Evolutionary conservation across 1,139 yeast species (phyloP), one percentile per base, ranked within the genome.

Genomic region (Candida tropicalis): DNA sequence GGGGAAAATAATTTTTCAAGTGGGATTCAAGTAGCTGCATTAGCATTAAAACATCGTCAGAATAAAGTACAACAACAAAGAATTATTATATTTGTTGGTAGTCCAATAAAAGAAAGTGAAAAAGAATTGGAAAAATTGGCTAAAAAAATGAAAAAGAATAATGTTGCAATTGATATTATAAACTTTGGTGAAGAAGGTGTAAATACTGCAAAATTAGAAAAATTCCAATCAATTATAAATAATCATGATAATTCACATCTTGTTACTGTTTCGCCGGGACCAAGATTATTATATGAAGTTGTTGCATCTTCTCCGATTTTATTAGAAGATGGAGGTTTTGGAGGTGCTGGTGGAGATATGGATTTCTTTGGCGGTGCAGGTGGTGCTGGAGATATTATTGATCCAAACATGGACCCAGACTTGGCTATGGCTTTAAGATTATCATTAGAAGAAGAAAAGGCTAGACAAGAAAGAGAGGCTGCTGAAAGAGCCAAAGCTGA

Each of bases 361-460:
- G 44, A 41, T 28, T 44, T 41, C 33, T 50, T 47, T 36, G 75
- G 68, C 18, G 75, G 70, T 51, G 81, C 75, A 17, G 73, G 68
- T 44, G 81, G 76, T 37, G 70, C 69, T 26, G 76, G 73, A 33
- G 79, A 73, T 39, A 84, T 87, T 40, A 79, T 84, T 31, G 98
- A 93, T 65, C 95, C 97, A 23, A 83, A 84, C 53, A 87, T 88
- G 82, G 99, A 93, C 57, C 99, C 99, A 20, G 99, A 95, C 65
- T 80, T 93, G 59, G 99, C 98, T 1, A 77, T 93, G 73, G 99
- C 98, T 0, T 79, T 93, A 56, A 77, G 95, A 58, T 78, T 87
- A 66, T 86, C 95, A 2, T 72, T 87, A 50, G 95, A 87, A 58
- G 96, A 87, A 58, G 95, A 87, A 57, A 82, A 81, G 58, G 79